Conservation (phyloP, 345 rosid species). For the Nasturtium officinale region DNA sequence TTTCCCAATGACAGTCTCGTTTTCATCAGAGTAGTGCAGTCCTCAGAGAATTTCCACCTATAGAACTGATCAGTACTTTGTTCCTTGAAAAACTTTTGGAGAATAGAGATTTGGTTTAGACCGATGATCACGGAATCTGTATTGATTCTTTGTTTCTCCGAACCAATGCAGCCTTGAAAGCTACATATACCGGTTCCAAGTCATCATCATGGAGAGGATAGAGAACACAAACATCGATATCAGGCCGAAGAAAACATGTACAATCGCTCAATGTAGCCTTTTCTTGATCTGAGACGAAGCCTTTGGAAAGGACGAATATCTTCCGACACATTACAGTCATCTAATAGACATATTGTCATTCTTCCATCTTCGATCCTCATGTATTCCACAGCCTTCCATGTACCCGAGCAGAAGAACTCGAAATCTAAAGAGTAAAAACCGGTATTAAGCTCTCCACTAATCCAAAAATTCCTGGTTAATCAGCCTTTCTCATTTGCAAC, state of each 20-base stretch:
- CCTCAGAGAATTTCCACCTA: conserved; percentile 70
- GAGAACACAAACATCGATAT: conserved; percentile 74
- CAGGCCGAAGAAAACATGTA: conserved; percentile 75
- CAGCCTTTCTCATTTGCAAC: not conserved
- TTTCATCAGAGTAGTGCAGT: conserved; percentile 56
- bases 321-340: conserved; percentile 39
- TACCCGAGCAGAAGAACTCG: conserved; percentile 60
- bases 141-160: conserved; percentile 57
- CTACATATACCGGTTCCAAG: conserved; percentile 41
- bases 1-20: conserved; percentile 65
- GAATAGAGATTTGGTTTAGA: conserved; percentile 61
- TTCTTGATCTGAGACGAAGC: conserved; percentile 79
- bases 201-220: conserved; percentile 31
- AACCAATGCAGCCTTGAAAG: conserved; percentile 62
- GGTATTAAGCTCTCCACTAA: not conserved
- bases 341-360: conserved; percentile 51
- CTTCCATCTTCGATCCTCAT: conserved; percentile 60
- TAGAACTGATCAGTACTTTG: conserved; percentile 55
- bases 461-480: not conserved
- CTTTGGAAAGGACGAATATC: conserved; percentile 58
- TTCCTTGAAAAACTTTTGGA: conserved; percentile 59
- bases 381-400: conserved; percentile 58
- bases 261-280: conserved; percentile 67
- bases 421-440: conserved; percentile 54
- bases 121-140: conserved; percentile 54